Conservation (phyloP, 768 basidiomycete species). For the Trametes cingulata region DNA sequence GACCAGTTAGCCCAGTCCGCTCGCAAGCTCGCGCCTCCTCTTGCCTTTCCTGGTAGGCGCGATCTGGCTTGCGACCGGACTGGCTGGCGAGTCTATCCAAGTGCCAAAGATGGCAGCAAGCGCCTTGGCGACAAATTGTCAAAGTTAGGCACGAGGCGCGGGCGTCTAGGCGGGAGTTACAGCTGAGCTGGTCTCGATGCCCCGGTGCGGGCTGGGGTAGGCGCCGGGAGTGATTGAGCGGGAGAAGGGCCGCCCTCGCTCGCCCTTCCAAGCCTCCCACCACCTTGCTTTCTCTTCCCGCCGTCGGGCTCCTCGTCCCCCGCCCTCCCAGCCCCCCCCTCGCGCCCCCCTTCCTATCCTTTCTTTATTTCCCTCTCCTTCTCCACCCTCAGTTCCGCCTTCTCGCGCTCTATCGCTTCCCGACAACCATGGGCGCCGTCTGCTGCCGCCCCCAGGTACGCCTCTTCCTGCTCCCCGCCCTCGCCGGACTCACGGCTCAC, state of each 20-base stretch:
- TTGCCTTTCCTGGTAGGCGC: no score
- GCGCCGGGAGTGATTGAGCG: slow-evolving; percentile 8
- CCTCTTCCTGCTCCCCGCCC: background rate
- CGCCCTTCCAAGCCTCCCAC: slow-evolving; percentile 12
- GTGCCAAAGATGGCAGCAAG: background rate
- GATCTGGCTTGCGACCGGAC: no score
- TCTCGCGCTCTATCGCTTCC: slow-evolving; percentile 20
- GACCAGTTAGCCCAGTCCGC: no score
- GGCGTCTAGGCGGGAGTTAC: background rate
- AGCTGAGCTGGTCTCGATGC: background rate
- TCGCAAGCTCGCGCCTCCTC: no score
- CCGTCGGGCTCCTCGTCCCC: slow-evolving; percentile 17
- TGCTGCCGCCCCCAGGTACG: slow-evolving; percentile 82
- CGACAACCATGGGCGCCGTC: slow-evolving; percentile 68
- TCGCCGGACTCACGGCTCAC: background rate
- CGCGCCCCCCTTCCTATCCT: slow-evolving; percentile 8
- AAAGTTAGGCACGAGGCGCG: background rate
- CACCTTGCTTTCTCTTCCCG: slow-evolving; percentile 13
- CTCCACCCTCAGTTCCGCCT: background rate
- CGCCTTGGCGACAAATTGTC: slow-evolving; percentile 7
- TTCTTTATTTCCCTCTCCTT: slow-evolving; percentile 9
- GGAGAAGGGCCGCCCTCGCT: background rate
- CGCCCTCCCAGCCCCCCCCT: slow-evolving; percentile 6
- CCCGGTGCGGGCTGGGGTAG: background rate
- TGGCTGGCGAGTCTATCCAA: no score